Evolutionary conservation across 306 rosid genomes (phyloP).

Genomic region (Alnus glutinosa): DNA sequence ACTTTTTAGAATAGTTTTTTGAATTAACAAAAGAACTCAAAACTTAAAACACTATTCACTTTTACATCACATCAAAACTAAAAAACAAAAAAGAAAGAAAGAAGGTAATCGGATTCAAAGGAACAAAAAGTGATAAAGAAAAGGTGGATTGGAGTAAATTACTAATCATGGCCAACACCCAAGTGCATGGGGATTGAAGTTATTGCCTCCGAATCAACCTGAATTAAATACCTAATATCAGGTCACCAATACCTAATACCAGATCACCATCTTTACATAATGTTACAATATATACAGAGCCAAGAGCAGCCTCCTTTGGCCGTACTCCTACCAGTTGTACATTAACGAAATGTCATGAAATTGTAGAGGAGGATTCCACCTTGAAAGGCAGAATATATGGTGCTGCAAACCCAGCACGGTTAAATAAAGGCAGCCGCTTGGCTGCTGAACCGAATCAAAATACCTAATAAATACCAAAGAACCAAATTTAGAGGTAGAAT

Average conservation of each 20-base stretch:
- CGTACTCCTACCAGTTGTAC: conserved; percentile 40
- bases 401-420: conserved; percentile 48
- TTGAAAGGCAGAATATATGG: conserved; percentile 29
- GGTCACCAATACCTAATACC: conserved; percentile 52
- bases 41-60: too few relatives aligned
- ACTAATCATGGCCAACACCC: conserved; percentile 31
- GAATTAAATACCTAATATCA: conserved; percentile 53
- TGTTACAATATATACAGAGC: conserved; percentile 77
- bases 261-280: conserved; percentile 65
- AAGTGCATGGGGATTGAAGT: conserved; percentile 31
- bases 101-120: background rate
- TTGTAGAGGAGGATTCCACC: conserved; percentile 55
- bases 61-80: background rate
- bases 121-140: background rate
- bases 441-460: conserved; percentile 40
- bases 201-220: conserved; percentile 48
- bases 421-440: conserved; percentile 30
- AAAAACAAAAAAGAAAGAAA: background rate
- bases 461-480: conserved; percentile 35
- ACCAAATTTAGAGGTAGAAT: conserved; percentile 23
- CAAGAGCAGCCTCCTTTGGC: conserved; percentile 50
- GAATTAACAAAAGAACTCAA: too few relatives aligned
- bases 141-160: conserved; percentile 18
- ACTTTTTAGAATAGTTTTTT: too few relatives aligned
- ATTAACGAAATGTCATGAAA: conserved; percentile 39